A percentile compares a stretch with the other conserved stretches of the same genome.
Conservation (phyloP, 1,284 basidiomycete genomes). For the Ustilago sp. region DNA sequence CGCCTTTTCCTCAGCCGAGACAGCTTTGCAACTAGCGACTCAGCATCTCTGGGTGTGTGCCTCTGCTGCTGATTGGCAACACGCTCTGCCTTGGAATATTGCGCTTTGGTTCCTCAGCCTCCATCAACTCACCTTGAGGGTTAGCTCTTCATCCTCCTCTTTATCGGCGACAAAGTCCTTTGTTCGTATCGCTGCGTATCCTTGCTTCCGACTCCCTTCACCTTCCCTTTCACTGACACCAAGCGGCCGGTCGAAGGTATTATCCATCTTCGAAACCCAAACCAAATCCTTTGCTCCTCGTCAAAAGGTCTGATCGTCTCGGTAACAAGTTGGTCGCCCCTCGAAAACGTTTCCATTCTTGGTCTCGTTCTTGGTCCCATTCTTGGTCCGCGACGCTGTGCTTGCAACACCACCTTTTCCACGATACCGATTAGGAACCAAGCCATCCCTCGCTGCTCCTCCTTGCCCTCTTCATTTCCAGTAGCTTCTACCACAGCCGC, state of each 20-base stretch:
- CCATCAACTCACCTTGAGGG: neutral
- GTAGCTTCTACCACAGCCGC: neutral
- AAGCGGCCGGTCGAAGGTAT: no score
- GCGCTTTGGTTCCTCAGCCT: neutral
- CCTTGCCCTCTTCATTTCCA: no score
- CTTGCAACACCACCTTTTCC: no score
- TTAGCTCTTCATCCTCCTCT: neutral
- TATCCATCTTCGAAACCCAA: no score
- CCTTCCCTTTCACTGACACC: neutral
- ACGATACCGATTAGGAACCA: no score
- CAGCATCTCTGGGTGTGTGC: neutral
- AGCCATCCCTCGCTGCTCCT: no score
- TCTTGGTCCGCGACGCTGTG: no score
- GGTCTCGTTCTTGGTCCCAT: no score
- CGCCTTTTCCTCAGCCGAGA: conserved; percentile 3
- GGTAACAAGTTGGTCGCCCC: no score
- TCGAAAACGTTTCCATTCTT: no score
- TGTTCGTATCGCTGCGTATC: neutral
- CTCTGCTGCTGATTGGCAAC: conserved; percentile 8
- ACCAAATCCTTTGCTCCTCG: no score
- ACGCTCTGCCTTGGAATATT: conserved; percentile 6
- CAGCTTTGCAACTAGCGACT: neutral
- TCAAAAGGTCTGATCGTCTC: no score
- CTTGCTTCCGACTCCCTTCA: neutral
- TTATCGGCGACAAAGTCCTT: neutral